Base-by-base conservation (phyloP, 1,284 basidiomycete genomes). In the Anthracocystis panici-leucophaei region DNA sequence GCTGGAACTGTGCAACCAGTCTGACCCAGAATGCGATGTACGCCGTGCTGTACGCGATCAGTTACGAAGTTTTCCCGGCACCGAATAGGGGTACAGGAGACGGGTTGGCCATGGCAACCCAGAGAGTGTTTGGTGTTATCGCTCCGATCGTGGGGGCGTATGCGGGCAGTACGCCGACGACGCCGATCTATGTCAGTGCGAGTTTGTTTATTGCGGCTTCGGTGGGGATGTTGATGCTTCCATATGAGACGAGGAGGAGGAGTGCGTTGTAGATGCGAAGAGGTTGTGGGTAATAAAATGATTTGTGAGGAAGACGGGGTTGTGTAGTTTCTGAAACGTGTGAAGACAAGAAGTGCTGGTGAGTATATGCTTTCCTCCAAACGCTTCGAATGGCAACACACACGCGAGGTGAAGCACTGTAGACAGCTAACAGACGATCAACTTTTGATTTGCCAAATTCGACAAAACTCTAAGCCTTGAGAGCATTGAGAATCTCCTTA, bases 11-110 rank as follows among this genome's bases (percentile, higher is more conserved):
- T 76, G 87, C 88, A 0, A 88, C 87, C 21, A 88, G 87, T 21
- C 82, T 91, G 79, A 89, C 88, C 11, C 86, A 89, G 86, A 88
- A 86, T 65, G 88, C 91, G 33, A 92, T 92, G 91, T 92, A 91
- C 76, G 91, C 90, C 12, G 89, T 92, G 5, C 83, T 92, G 12
- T 92, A 91, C 70, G 90, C 90, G 11, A 75, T 82, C 56, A 81
- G 77, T 29, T 90, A 90, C 20, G 91, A 92, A 82, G 87, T 91
- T 10, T 92, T 92, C 82, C 91, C 91, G 0, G 89, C 91, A 10
- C 90, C 90, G 69, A 88, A 90, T 80, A 87, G 92, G 35, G 91
- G 91, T 3, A 92, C 91, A 6, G 91, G 91, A 0, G 91, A 91
- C 72, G 90, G 90, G 0, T 82, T 92, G 61, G 89, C 88, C 66